Evolutionary conservation across 139 green algal genomes (phyloP).

Genomic region (Chlamydomonas sp.): DNA sequence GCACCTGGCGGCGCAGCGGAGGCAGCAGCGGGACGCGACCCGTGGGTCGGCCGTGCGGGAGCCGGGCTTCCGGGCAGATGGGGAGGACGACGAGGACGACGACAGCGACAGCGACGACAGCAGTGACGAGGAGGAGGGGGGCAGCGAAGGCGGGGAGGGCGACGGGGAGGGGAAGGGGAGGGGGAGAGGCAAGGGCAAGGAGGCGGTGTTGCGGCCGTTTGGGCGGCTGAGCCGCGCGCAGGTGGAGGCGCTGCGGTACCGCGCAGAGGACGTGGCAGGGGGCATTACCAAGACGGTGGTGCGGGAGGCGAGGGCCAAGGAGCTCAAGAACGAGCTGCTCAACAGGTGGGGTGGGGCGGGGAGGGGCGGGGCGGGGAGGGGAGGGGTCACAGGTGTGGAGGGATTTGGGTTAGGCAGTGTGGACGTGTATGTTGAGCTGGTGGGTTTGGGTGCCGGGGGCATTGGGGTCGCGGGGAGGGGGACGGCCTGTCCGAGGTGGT

Average conservation of each 20-base stretch:
- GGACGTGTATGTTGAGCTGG: too few species aligned
- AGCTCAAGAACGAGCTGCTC: constrained; percentile 92
- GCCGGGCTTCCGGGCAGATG: constrained; percentile 20
- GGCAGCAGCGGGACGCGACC: background rate
- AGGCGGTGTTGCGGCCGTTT: constrained; percentile 55
- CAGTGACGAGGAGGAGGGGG: background rate
- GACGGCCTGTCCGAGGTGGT: too few species aligned
- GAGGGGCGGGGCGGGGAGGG: background rate
- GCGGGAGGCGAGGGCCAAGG: constrained; percentile 85
- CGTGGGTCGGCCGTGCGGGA: background rate
- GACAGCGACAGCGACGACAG: constrained; percentile 25
- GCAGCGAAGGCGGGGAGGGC: constrained; percentile 1
- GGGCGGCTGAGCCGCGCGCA: constrained; percentile 56
- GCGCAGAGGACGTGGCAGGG: constrained; percentile 85
- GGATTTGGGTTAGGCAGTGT: background rate
- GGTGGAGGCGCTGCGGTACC: constrained; percentile 80
- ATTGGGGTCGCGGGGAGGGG: too few species aligned
- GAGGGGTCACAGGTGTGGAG: background rate
- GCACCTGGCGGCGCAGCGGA: background rate
- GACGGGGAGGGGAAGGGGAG: background rate
- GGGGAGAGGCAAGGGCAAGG: background rate
- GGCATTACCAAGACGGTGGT: constrained; percentile 81
- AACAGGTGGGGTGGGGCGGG: constrained; percentile 64
- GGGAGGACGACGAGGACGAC: constrained; percentile 21
- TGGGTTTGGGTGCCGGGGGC: too few species aligned